Conservation (phyloP, 2,329 filamentous ascomycete species). For the Xylariales sp. region DNA sequence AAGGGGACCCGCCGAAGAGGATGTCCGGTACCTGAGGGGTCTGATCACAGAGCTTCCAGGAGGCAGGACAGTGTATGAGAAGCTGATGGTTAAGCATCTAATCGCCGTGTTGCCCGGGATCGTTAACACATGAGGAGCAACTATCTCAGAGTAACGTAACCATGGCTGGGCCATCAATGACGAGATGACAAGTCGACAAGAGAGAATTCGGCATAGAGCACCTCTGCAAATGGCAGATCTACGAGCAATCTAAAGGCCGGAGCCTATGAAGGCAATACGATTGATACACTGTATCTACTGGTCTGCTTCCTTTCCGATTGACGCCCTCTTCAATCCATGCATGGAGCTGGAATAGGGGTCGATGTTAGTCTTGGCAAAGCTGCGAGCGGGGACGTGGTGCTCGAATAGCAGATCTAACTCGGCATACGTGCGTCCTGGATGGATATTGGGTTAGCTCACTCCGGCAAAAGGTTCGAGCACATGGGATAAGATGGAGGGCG, state of each 20-base stretch:
- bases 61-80: constrained; percentile 32
- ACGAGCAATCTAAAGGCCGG: too few species aligned
- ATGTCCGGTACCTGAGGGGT: constrained; percentile 31
- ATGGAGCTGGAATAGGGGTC: constrained; percentile 28
- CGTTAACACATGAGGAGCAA: background rate
- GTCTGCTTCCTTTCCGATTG: background rate
- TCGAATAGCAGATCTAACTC: constrained; percentile 40
- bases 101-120: constrained; percentile 9
- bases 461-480: background rate
- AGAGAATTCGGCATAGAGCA: too few species aligned
- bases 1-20: constrained; percentile 28
- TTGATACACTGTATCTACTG: background rate
- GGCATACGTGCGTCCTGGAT: constrained; percentile 33
- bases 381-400: constrained; percentile 32
- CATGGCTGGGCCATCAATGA: too few species aligned
- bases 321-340: constrained; percentile 1
- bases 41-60: constrained; percentile 35
- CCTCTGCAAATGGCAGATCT: too few species aligned
- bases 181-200: too few species aligned
- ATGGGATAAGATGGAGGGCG: background rate
- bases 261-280: too few species aligned
- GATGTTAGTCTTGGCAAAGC: constrained; percentile 34
- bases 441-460: background rate
- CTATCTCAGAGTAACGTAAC: background rate
- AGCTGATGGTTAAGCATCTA: constrained; percentile 33